These are phyloP conservation scores for Phialophora verrucosa DNA, from an alignment of 2,329 filamentous ascomycete genomes.

Conservation along the genomic window DNA sequence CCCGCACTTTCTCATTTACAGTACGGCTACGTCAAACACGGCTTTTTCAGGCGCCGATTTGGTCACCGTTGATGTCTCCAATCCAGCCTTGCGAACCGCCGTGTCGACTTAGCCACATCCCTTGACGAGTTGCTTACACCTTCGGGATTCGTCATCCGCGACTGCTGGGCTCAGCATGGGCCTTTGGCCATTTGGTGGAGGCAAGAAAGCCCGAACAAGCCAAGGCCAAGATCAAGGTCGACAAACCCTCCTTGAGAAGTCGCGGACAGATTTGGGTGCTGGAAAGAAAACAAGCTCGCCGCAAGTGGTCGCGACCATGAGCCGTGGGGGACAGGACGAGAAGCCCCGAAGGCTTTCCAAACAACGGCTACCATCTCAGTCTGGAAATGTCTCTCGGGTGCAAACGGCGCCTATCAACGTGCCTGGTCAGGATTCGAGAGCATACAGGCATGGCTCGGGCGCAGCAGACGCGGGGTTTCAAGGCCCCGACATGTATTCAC, in stretches of 20 bases:
- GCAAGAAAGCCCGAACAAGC: slow-evolving; percentile 36
- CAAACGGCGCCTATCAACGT: slow-evolving; percentile 23
- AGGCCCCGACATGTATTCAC: slow-evolving; percentile 34
- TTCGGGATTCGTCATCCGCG: slow-evolving; percentile 7
- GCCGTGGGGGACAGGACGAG: slow-evolving; percentile 25
- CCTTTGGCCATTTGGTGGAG: slow-evolving; percentile 40
- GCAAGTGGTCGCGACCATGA: slow-evolving; percentile 30
- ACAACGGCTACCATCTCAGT: slow-evolving; percentile 30
- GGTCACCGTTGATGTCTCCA: slow-evolving; percentile 35
- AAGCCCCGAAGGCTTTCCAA: slow-evolving; percentile 34
- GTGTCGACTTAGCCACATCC: slow-evolving; percentile 23
- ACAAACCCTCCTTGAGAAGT: slow-evolving; percentile 30
- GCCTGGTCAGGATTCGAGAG: slow-evolving; percentile 17
- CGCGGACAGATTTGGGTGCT: slow-evolving; percentile 8
- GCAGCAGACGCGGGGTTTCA: slow-evolving; percentile 9
- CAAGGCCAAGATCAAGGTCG: slow-evolving; percentile 25
- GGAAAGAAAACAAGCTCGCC: slow-evolving; percentile 12
- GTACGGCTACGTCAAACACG: slow-evolving; percentile 2
- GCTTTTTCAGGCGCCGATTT: slow-evolving; percentile 11
- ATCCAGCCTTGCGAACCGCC: slow-evolving; percentile 29
- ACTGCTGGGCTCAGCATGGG: slow-evolving; percentile 37
- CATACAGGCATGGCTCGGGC: slow-evolving; percentile 18
- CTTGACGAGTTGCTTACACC: slow-evolving; percentile 23
- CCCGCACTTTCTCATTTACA: background rate
- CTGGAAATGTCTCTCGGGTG: slow-evolving; percentile 22